Percentiles rank a stretch among this genome's conserved stretches.
Conservation (phyloP, 2,329 filamentous ascomycete species). For the Aureobasidium melanogenum region DNA sequence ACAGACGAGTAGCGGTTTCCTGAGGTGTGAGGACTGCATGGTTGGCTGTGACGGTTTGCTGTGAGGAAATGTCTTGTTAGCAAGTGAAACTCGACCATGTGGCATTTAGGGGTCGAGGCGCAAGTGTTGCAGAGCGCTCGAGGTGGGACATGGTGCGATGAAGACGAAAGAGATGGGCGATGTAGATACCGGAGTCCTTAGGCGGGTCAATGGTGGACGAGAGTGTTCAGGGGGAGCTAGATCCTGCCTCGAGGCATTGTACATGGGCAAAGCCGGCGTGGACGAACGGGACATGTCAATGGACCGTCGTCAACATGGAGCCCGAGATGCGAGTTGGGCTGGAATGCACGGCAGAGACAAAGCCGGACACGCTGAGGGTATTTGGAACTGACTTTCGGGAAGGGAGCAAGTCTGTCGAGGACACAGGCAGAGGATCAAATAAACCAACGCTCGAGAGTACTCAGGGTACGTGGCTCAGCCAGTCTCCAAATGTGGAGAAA, state of each 20-base stretch:
- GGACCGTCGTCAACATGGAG: constrained; percentile 2
- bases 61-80: constrained; percentile 1
- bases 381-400: neutral
- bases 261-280: constrained; percentile 49
- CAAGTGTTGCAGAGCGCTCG: neutral
- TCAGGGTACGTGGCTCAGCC: constrained; percentile 3
- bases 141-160: no score
- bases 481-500: constrained; percentile 4
- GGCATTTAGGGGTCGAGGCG: neutral
- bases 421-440: neutral
- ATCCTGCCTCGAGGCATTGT: constrained; percentile 33
- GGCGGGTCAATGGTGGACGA: neutral
- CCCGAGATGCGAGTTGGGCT: neutral
- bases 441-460: neutral
- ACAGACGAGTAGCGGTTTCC: constrained; percentile 67
- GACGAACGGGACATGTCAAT: constrained; percentile 50
- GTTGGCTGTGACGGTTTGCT: constrained; percentile 37
- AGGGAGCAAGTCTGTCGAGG: neutral
- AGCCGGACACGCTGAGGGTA: constrained; percentile 25
- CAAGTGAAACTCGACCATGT: neutral
- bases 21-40: constrained; percentile 62
- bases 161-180: neutral
- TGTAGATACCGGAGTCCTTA: neutral
- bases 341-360: constrained; percentile 21
- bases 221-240: neutral